phyloP scores from a whole-genome alignment of 768 basidiomycete genomes.

The Suillus hirtellus region DNA sequence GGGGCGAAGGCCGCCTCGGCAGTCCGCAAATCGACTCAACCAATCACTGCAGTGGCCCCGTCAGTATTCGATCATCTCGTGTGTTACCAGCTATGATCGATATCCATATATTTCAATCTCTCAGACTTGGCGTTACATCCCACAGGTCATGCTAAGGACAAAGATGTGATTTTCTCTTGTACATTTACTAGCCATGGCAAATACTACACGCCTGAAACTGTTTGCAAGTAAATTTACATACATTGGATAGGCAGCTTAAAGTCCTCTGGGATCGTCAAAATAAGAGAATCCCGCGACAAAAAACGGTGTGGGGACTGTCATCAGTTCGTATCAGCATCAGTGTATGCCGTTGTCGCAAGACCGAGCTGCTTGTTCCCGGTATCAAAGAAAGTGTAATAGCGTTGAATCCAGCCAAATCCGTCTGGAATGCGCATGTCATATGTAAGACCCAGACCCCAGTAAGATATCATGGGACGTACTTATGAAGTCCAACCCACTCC shows the following conservation, averaged over 20 bases:
- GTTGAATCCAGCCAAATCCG: conserved; percentile 58
- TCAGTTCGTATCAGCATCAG: conserved; percentile 44
- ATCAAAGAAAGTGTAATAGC: conserved; percentile 59
- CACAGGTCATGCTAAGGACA: neutral
- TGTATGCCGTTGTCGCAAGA: conserved; percentile 38
- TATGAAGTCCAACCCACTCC: conserved; percentile 67
- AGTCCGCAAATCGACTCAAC: neutral
- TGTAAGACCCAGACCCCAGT: neutral
- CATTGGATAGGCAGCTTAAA: too few relatives aligned
- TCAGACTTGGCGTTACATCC: neutral
- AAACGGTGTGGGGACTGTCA: neutral
- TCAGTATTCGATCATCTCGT: neutral
- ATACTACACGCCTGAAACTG: neutral
- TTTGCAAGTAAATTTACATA: neutral
- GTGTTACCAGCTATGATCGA: neutral
- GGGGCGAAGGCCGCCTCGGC: too few relatives aligned
- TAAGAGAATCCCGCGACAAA: neutral
- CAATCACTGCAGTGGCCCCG: neutral
- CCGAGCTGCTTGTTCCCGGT: conserved; percentile 30
- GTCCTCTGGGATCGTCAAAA: neutral
- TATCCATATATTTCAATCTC: neutral
- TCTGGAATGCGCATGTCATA: conserved; percentile 33
- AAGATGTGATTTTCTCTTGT: neutral
- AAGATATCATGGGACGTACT: conserved; percentile 35
- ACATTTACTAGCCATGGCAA: neutral